These are phyloP conservation scores for Exophiala sp. DNA, from an alignment of 2,329 filamentous ascomycete species.

Conservation along the genomic window DNA sequence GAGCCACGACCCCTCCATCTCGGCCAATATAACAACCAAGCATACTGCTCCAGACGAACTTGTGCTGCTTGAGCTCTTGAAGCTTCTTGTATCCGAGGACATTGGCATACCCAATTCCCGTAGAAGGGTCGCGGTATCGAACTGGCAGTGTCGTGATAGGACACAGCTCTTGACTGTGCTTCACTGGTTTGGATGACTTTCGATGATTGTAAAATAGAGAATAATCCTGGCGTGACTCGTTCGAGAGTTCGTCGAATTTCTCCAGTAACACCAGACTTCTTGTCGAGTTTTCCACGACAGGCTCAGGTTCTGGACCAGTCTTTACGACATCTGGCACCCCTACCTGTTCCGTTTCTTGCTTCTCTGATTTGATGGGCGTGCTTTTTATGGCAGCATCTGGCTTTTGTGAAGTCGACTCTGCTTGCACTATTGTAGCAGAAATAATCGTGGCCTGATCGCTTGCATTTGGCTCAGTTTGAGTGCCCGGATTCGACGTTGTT, in stretches of 20 bases:
- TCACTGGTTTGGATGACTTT: constrained; percentile 46
- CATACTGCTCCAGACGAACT: constrained; percentile 78
- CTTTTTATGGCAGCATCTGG: too few relatives aligned
- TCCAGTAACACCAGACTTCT: constrained; percentile 59
- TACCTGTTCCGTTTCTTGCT: not conserved
- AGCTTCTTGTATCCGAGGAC: constrained; percentile 62
- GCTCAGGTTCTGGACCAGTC: constrained; percentile 1
- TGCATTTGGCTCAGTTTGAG: not conserved
- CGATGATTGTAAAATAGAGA: constrained; percentile 56
- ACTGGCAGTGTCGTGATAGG: constrained; percentile 79
- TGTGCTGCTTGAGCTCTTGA: constrained; percentile 73
- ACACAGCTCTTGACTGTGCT: constrained; percentile 58
- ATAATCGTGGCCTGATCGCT: not conserved
- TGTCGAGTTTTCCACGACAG: constrained; percentile 49
- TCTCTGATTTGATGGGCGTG: not conserved
- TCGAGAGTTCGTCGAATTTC: constrained; percentile 55
- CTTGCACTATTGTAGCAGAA: not conserved
- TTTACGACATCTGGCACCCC: not conserved
- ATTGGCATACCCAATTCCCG: constrained; percentile 77
- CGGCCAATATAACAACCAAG: constrained; percentile 78
- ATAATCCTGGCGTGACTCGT: constrained; percentile 50
- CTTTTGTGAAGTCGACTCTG: too few relatives aligned
- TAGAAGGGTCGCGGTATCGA: constrained; percentile 78
- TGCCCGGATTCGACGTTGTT: not conserved
- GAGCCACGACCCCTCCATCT: constrained; percentile 50